Percentiles rank a stretch among this genome's conserved stretches.
These are phyloP conservation scores for Komagataella pastoris DNA, from an alignment of 805 yeast species.

Conservation along the genomic window DNA sequence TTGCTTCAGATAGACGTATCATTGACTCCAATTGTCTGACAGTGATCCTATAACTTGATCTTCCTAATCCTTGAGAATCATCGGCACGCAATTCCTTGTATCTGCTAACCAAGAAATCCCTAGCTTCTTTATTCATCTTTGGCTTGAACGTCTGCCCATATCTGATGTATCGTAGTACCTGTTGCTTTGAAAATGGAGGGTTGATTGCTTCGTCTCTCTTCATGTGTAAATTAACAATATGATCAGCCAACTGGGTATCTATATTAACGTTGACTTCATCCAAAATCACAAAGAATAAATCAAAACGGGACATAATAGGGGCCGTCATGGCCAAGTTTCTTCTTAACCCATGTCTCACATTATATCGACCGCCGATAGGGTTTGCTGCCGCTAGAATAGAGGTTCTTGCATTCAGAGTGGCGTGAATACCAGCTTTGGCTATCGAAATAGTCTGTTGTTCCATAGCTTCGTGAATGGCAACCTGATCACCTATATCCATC, in stretches of 20 bases:
- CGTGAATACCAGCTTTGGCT: conserved; percentile 98
- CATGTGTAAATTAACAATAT: conserved; percentile 90
- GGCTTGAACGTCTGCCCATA: conserved; percentile 94
- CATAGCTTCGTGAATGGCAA: conserved; percentile 99
- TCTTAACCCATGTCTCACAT: conserved; percentile 70
- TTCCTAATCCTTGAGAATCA: conserved; percentile 80
- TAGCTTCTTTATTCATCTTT: conserved; percentile 66
- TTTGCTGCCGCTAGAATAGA: conserved; percentile 98
- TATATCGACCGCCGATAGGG: conserved; percentile 94
- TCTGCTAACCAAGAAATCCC: conserved; percentile 59
- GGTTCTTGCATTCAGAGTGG: conserved; percentile 92
- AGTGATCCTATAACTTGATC: conserved; percentile 85
- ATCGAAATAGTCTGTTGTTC: conserved; percentile 98
- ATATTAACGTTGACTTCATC: conserved; percentile 90
- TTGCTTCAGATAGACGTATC: conserved; percentile 89
- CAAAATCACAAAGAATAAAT: conserved; percentile 82
- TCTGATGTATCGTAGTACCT: conserved; percentile 74
- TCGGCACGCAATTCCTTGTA: conserved; percentile 80
- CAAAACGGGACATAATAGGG: conserved; percentile 97
- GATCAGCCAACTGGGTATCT: conserved; percentile 83
- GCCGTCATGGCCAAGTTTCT: conserved; percentile 92
- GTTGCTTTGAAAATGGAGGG: conserved; percentile 84
- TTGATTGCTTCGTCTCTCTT: conserved; percentile 77
- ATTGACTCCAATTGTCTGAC: conserved; percentile 93
- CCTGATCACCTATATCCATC: conserved; percentile 93